Conservation (phyloP, 2,329 filamentous ascomycete genomes). For the Coniochaeta sp. region DNA sequence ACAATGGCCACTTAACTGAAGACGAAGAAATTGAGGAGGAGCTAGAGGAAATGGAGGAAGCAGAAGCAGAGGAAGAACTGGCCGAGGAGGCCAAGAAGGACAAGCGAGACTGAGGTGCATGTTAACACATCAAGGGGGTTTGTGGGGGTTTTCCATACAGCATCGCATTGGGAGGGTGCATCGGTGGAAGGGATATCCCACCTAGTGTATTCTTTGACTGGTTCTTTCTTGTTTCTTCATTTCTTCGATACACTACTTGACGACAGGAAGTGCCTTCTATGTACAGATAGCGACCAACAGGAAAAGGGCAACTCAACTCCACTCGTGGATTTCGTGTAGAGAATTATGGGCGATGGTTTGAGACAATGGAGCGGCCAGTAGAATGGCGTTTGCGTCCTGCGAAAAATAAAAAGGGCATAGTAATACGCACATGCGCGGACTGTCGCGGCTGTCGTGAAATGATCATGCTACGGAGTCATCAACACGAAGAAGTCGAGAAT, state of each 20-base stretch:
- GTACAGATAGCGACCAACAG: not conserved
- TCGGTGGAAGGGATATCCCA: not conserved
- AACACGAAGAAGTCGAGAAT: not conserved
- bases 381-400: not conserved
- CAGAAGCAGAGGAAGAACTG: not conserved
- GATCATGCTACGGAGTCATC: not conserved
- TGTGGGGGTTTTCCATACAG: not conserved
- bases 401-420: not conserved
- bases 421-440: not conserved
- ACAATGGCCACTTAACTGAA: slow-evolving; percentile 37
- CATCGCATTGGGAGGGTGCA: not conserved
- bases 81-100: slow-evolving; percentile 8
- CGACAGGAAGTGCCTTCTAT: not conserved
- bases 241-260: not conserved
- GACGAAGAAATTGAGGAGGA: slow-evolving; percentile 44
- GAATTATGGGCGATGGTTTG: not conserved
- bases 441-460: not conserved
- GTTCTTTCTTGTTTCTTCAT: not conserved
- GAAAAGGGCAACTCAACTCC: not conserved
- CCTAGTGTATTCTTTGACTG: not conserved
- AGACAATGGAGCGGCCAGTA: not conserved
- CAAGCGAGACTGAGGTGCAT: slow-evolving; percentile 2
- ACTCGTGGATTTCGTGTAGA: not conserved
- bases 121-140: not conserved
- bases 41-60: slow-evolving; percentile 30